A percentile compares a stretch with the other conserved stretches of the same genome.
phyloP scores from a whole-genome alignment of 2,329 filamentous ascomycete genomes.

The Alternaria triticimaculans region DNA sequence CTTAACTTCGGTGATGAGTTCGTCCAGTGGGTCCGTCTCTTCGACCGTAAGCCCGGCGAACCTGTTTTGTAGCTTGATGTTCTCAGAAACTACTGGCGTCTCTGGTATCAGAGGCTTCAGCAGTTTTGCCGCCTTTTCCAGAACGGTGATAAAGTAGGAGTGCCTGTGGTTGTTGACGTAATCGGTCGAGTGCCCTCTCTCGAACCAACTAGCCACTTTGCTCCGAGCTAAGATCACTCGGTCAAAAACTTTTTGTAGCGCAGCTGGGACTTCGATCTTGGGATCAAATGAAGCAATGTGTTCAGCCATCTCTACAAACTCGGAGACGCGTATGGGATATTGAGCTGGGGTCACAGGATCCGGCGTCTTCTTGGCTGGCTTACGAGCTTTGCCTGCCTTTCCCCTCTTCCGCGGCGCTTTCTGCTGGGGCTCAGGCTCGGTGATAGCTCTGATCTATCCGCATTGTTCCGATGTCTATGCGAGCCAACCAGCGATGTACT shows the following conservation, averaged over 20 bases:
- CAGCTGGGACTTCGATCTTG: not conserved
- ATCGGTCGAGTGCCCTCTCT: not conserved
- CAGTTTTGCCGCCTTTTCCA: not conserved
- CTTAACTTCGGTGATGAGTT: not conserved
- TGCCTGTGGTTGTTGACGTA: not conserved
- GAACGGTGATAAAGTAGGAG: not conserved
- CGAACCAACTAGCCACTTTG: not conserved
- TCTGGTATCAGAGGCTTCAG: not conserved
- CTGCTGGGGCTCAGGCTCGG: not conserved
- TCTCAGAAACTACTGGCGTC: not conserved
- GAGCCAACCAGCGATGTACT: not conserved
- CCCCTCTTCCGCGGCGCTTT: not conserved
- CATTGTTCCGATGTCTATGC: not conserved
- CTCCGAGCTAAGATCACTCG: not conserved
- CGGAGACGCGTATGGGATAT: not conserved
- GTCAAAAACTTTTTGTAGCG: not conserved
- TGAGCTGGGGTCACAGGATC: not conserved
- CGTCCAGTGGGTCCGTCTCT: not conserved
- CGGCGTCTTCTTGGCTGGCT: not conserved
- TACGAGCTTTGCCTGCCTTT: not conserved
- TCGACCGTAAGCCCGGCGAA: not conserved
- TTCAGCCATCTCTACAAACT: not conserved
- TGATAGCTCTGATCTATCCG: not conserved
- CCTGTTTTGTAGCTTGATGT: not conserved
- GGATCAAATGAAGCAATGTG: not conserved